Percentiles rank a stretch among this genome's conserved stretches.
These are phyloP conservation scores for Orychophragmus violaceus DNA, from an alignment of 345 rosid genomes.

Conservation along the genomic window DNA sequence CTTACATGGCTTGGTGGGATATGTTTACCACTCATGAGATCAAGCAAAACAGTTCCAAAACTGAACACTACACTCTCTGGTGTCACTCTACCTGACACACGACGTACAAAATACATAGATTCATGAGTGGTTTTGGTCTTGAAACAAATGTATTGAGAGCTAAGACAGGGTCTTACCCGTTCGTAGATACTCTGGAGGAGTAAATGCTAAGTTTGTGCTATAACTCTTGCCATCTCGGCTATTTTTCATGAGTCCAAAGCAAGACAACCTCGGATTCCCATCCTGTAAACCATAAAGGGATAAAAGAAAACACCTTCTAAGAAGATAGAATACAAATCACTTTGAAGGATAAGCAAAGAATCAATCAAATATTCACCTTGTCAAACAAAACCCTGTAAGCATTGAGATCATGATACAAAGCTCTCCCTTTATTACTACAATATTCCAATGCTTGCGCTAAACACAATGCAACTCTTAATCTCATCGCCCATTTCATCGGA, in stretches of 20 bases:
- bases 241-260: slow-evolving; percentile 96
- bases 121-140: not conserved
- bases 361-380: slow-evolving; percentile 40
- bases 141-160: not conserved
- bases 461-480: slow-evolving; percentile 82
- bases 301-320: not conserved
- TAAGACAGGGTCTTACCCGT: slow-evolving; percentile 44
- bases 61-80: slow-evolving; percentile 94
- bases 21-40: slow-evolving; percentile 96
- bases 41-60: slow-evolving; percentile 90
- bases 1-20: slow-evolving; percentile 98
- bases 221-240: slow-evolving; percentile 99
- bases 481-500: slow-evolving; percentile 99
- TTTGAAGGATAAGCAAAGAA: not conserved
- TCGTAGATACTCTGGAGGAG: slow-evolving; percentile 95
- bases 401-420: slow-evolving; percentile 91
- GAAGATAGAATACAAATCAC: not conserved
- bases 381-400: slow-evolving; percentile 93
- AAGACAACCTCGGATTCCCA: slow-evolving; percentile 89
- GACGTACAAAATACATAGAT: not conserved
- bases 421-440: slow-evolving; percentile 83
- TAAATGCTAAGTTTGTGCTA: slow-evolving; percentile 94
- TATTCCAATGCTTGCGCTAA: slow-evolving; percentile 91
- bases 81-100: slow-evolving; percentile 82
- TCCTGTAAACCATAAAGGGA: slow-evolving; percentile 41